Evolutionary conservation across 1,284 basidiomycete genomes (phyloP).

Genomic region (Schizophyllum amplum): DNA sequence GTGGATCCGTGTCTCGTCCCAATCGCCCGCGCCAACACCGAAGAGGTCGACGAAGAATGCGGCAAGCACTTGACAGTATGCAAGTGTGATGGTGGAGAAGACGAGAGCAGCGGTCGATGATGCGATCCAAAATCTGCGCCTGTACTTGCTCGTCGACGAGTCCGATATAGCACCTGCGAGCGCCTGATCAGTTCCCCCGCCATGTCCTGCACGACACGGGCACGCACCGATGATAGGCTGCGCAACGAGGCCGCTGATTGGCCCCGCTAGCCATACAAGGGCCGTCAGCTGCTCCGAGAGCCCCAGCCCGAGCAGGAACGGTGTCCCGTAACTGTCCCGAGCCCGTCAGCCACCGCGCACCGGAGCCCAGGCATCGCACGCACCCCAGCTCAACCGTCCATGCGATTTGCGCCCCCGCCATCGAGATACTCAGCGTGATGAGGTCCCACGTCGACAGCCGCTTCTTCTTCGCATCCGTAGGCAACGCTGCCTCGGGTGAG

Average conservation of each 20-base stretch:
- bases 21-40: constrained; percentile 75
- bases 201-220: constrained; percentile 11
- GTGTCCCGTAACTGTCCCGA: constrained; percentile 79
- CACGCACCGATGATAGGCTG: constrained; percentile 86
- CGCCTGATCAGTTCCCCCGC: constrained; percentile 21
- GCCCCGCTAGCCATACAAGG: constrained; percentile 95
- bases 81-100: constrained; percentile 67
- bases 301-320: constrained; percentile 85
- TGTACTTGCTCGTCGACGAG: constrained; percentile 80
- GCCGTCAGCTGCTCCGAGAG: constrained; percentile 88
- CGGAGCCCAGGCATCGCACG: constrained; percentile 17
- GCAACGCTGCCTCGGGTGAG: constrained; percentile 17
- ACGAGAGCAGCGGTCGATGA: constrained; percentile 72
- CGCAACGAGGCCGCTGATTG: constrained; percentile 87
- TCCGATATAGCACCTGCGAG: constrained; percentile 83
- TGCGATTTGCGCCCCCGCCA: constrained; percentile 87
- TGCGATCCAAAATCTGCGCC: constrained; percentile 86
- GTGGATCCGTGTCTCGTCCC: constrained; percentile 73
- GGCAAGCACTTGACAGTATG: constrained; percentile 78
- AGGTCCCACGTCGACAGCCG: constrained; percentile 65
- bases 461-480: constrained; percentile 10
- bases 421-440: constrained; percentile 71
- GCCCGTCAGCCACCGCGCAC: constrained; percentile 3
- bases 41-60: constrained; percentile 71
- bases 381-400: constrained; percentile 91